Evolutionary conservation across 192 early-diverging fungal genomes (phyloP).

Genomic region (Dissophora ornata): DNA sequence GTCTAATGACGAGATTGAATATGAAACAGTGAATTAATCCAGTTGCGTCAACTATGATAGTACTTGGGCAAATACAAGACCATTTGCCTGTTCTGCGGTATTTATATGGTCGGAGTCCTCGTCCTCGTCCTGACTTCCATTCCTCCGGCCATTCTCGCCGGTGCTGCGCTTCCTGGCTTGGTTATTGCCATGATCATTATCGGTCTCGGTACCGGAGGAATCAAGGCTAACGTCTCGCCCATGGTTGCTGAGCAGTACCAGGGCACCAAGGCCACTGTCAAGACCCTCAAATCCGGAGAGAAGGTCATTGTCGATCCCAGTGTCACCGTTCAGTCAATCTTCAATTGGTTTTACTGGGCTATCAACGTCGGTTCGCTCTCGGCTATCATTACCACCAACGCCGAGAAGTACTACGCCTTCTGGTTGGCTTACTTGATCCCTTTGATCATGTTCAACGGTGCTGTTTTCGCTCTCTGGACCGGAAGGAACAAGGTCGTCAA

Average conservation of each 20-base stretch:
- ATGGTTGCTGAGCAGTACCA: conserved; percentile 81
- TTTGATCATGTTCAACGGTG: conserved; percentile 64
- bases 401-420: conserved; percentile 70
- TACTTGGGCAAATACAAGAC: conserved; percentile 82
- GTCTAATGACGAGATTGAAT: too few species aligned
- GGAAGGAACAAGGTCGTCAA: conserved; percentile 66
- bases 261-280: conserved; percentile 68
- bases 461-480: conserved; percentile 59
- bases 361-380: conserved; percentile 78
- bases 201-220: conserved; percentile 81
- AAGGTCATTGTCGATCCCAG: conserved; percentile 74
- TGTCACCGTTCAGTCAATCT: conserved; percentile 81
- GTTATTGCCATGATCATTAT: conserved; percentile 77
- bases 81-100: conserved; percentile 69
- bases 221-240: conserved; percentile 83
- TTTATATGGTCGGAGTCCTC: conserved; percentile 75
- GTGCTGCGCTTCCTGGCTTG: conserved; percentile 73
- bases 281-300: conserved; percentile 65
- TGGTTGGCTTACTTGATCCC: conserved; percentile 70
- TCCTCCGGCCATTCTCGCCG: conserved; percentile 63
- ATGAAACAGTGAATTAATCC: too few species aligned
- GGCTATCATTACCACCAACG: conserved; percentile 65
- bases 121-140: conserved; percentile 73
- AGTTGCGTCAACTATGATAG: too few species aligned
- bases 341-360: conserved; percentile 87